These are phyloP conservation scores for Pythium grandisporangium DNA, from an alignment of 352 stramenopile species.

Conservation along the genomic window DNA sequence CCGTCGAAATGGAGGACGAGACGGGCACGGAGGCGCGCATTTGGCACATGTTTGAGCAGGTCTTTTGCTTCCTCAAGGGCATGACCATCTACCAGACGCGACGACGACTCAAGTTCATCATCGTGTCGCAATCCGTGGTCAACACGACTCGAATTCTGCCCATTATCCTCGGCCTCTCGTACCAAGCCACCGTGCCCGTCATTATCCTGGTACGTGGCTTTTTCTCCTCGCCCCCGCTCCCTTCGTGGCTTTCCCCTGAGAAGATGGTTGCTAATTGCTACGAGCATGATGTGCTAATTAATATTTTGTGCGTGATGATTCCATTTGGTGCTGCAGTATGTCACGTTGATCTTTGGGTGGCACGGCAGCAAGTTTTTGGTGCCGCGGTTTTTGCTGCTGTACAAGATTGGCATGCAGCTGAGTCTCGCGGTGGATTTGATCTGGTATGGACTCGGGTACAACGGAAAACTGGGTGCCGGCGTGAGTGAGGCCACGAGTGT, in stretches of 20 bases:
- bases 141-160: slow-evolving; percentile 80
- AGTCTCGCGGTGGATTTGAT: slow-evolving; percentile 78
- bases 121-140: slow-evolving; percentile 75
- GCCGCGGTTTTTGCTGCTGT: slow-evolving; percentile 77
- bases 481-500: slow-evolving; percentile 71
- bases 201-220: slow-evolving; percentile 51
- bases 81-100: slow-evolving; percentile 85
- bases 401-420: slow-evolving; percentile 87
- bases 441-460: slow-evolving; percentile 84
- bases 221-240: neutral
- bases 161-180: slow-evolving; percentile 79
- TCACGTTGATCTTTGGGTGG: slow-evolving; percentile 82
- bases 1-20: slow-evolving; percentile 54
- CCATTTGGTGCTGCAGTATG: slow-evolving; percentile 26
- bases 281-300: too few species aligned
- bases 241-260: neutral
- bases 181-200: slow-evolving; percentile 74
- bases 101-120: slow-evolving; percentile 78
- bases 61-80: slow-evolving; percentile 85
- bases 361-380: slow-evolving; percentile 85
- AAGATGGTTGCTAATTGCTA: too few species aligned
- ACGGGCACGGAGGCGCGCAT: slow-evolving; percentile 51
- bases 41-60: slow-evolving; percentile 72
- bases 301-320: too few species aligned
- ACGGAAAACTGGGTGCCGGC: slow-evolving; percentile 72